phyloP scores from a whole-genome alignment of 225 moss, liverwort and hornwort genomes.

The Marchantia polymorpha region DNA sequence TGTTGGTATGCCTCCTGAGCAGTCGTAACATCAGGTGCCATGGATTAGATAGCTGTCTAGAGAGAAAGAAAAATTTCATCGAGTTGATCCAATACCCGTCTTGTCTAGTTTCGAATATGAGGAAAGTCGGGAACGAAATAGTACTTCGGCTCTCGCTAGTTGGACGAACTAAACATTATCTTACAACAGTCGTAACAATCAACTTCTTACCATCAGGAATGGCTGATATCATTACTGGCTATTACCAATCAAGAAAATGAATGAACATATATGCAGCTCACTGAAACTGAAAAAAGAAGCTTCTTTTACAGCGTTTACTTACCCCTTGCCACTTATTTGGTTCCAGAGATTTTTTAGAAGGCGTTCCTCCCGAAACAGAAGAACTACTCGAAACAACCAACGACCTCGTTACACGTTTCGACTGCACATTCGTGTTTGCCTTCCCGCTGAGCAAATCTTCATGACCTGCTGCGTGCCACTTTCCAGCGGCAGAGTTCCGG shows the following conservation, averaged over 20 bases:
- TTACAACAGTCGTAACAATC: too few species aligned
- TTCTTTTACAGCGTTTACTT: not conserved
- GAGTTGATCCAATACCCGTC: too few species aligned
- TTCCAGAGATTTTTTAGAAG: slow-evolving; percentile 31
- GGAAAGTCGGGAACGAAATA: too few species aligned
- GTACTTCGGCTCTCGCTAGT: too few species aligned
- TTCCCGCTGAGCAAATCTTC: slow-evolving; percentile 35
- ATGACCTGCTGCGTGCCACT: slow-evolving; percentile 40
- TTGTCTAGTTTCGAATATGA: too few species aligned
- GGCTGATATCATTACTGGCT: not conserved
- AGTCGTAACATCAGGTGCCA: too few species aligned
- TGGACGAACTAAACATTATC: too few species aligned
- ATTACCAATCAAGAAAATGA: not conserved
- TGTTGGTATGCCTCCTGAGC: slow-evolving; percentile 47
- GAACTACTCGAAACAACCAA: slow-evolving; percentile 19
- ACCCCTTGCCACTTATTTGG: slow-evolving; percentile 36
- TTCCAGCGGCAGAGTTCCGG: slow-evolving; percentile 26
- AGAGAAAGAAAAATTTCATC: too few species aligned
- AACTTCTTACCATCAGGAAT: not conserved
- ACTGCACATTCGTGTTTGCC: slow-evolving; percentile 23
- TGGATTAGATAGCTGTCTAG: too few species aligned
- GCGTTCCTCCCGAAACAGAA: slow-evolving; percentile 26
- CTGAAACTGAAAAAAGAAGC: too few species aligned
- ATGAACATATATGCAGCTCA: not conserved
- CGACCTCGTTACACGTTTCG: slow-evolving; percentile 34